phyloP scores from a whole-genome alignment of 139 green algal species.

The Microglena sp. region DNA sequence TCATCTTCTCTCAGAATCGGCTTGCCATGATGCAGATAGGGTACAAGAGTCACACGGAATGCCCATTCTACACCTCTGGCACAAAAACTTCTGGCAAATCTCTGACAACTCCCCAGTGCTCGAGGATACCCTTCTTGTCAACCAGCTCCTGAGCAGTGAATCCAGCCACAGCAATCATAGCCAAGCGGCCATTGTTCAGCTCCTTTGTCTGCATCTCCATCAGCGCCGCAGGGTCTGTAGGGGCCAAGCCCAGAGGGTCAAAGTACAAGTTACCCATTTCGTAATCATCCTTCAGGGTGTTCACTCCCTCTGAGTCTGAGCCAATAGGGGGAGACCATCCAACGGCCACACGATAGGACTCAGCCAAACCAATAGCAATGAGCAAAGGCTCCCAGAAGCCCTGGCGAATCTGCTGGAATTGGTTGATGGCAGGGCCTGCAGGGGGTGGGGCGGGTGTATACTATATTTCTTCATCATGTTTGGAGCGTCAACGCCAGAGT shows the following conservation, averaged over 20 bases:
- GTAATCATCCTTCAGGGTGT: slow-evolving; percentile 50
- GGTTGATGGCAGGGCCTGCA: slow-evolving; percentile 61
- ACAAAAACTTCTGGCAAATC: no score
- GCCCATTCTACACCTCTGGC: no score
- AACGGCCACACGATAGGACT: slow-evolving; percentile 53
- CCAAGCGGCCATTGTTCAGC: slow-evolving; percentile 77
- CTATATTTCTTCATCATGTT: no score
- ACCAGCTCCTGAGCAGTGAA: no score
- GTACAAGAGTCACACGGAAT: no score
- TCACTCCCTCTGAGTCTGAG: slow-evolving; percentile 32
- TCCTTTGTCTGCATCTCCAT: slow-evolving; percentile 68
- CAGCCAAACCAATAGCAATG: slow-evolving; percentile 52
- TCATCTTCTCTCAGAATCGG: no score
- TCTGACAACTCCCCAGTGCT: no score
- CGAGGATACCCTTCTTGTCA: no score
- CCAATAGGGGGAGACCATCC: slow-evolving; percentile 53
- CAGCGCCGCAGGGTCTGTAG: slow-evolving; percentile 35
- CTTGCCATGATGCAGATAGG: no score
- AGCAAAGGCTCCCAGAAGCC: slow-evolving; percentile 55
- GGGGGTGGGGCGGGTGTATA: background rate
- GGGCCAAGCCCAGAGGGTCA: slow-evolving; percentile 61
- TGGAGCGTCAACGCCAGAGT: no score
- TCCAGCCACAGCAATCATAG: slow-evolving; percentile 70
- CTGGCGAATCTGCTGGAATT: slow-evolving; percentile 67
- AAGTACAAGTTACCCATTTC: slow-evolving; percentile 52